Evolutionary conservation across 106 monocot genomes (phyloP).

Genomic region (Dactylorhiza incarnata): DNA sequence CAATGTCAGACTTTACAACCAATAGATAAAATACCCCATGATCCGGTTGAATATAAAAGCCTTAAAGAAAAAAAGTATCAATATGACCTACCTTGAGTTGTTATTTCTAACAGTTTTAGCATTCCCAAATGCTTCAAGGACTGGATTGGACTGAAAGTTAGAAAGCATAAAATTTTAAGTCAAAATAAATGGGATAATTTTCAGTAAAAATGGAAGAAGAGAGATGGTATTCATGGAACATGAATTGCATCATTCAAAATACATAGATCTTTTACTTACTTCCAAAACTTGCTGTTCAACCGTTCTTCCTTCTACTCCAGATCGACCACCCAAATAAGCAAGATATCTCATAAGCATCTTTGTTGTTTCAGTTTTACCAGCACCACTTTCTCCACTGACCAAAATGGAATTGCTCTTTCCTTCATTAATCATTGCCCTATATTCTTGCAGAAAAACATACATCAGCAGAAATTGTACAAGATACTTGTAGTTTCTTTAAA

Average conservation of each 20-base stretch:
- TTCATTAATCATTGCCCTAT: conserved; percentile 89
- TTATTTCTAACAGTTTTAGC: conserved; percentile 61
- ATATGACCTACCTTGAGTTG: conserved; percentile 42
- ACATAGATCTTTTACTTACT: conserved; percentile 16
- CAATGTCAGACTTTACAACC: neutral
- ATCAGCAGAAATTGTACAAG: conserved; percentile 7
- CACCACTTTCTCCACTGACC: conserved; percentile 96
- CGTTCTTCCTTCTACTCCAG: conserved; percentile 65
- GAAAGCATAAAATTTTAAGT: neutral
- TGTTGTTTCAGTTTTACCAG: conserved; percentile 89
- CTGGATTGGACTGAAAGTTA: conserved; percentile 45
- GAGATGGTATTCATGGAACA: neutral
- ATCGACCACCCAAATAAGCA: conserved; percentile 66
- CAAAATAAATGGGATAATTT: neutral
- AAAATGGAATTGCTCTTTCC: conserved; percentile 83
- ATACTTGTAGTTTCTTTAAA: neutral
- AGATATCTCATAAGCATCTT: conserved; percentile 93
- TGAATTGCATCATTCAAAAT: neutral
- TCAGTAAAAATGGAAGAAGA: neutral
- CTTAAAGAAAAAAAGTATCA: neutral
- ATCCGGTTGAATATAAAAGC: neutral
- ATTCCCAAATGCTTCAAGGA: conserved; percentile 77
- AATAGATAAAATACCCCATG: neutral
- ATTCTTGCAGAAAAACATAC: conserved; percentile 10
- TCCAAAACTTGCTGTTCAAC: conserved; percentile 73